phyloP scores from a whole-genome alignment of 129 eudicot species.

The Artemisia annua region DNA sequence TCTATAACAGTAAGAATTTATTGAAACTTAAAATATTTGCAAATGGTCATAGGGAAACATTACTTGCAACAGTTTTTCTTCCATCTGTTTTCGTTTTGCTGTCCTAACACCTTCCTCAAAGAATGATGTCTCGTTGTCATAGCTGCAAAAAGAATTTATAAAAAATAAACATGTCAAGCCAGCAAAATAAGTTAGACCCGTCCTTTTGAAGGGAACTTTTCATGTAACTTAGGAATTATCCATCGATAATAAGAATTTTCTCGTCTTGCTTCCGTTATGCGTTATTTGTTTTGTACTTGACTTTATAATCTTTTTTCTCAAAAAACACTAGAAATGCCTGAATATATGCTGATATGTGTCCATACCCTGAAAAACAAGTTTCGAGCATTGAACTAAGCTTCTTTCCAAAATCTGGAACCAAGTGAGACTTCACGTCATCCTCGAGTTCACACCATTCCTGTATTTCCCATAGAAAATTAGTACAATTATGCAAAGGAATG shows the following conservation, averaged over 20 bases:
- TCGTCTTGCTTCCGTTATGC: no score
- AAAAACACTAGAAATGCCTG: constrained; percentile 1
- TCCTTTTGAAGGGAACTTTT: no score
- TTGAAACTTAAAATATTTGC: not conserved
- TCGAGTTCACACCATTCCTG: constrained; percentile 78
- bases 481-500: not conserved
- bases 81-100: constrained; percentile 47
- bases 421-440: constrained; percentile 58
- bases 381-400: constrained; percentile 75
- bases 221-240: no score
- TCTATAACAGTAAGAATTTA: not conserved
- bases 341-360: constrained; percentile 10
- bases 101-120: constrained; percentile 61
- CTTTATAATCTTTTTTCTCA: constrained; percentile 24
- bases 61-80: constrained; percentile 50
- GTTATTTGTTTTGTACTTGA: no score
- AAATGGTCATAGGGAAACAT: not conserved
- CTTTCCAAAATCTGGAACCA: constrained; percentile 73
- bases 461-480: constrained; percentile 8
- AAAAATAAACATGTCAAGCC: not conserved
- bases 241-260: no score
- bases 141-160: constrained; percentile 36
- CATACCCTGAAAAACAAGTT: constrained; percentile 66
- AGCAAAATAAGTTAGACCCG: not conserved
- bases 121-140: constrained; percentile 52